Evolutionary conservation across 371 early-diverging fungal genomes (phyloP).

Genomic region (Saksenaea oblongispora): DNA sequence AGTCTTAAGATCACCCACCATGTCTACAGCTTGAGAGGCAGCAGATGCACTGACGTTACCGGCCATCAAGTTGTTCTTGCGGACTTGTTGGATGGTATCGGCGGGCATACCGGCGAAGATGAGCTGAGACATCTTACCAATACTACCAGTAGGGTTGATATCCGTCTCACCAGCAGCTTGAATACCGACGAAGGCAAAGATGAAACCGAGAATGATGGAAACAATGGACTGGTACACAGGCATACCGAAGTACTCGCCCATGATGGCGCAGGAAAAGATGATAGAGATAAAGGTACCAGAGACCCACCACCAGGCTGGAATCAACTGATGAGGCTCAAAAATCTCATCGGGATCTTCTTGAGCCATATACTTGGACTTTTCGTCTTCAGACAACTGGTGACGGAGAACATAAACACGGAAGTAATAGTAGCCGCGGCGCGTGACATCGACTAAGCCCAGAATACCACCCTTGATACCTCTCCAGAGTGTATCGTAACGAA

Average conservation of each 20-base stretch:
- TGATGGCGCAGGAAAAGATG: slow-evolving; percentile 62
- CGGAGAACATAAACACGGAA: background rate
- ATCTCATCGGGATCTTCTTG: slow-evolving; percentile 28
- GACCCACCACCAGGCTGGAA: slow-evolving; percentile 65
- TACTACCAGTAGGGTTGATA: slow-evolving; percentile 65
- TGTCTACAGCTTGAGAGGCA: slow-evolving; percentile 64
- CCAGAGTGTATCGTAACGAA: slow-evolving; percentile 60
- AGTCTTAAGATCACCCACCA: slow-evolving; percentile 70
- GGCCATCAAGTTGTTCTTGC: slow-evolving; percentile 60
- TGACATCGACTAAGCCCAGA: background rate
- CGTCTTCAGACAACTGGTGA: background rate
- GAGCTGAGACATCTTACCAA: slow-evolving; percentile 66
- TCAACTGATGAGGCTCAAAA: slow-evolving; percentile 46
- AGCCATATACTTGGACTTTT: slow-evolving; percentile 1
- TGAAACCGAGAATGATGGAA: slow-evolving; percentile 65
- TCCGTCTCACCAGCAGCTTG: slow-evolving; percentile 71
- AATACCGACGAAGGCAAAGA: slow-evolving; percentile 71
- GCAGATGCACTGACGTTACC: slow-evolving; percentile 64
- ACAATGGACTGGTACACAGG: slow-evolving; percentile 57
- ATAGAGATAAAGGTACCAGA: slow-evolving; percentile 56
- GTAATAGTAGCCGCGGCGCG: slow-evolving; percentile 2
- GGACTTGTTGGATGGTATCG: slow-evolving; percentile 30
- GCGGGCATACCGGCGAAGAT: slow-evolving; percentile 62
- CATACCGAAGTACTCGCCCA: slow-evolving; percentile 61
- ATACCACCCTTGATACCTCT: slow-evolving; percentile 53